Conservation (phyloP, 352 stramenopile species). For the Elongisporangium senticosum region DNA sequence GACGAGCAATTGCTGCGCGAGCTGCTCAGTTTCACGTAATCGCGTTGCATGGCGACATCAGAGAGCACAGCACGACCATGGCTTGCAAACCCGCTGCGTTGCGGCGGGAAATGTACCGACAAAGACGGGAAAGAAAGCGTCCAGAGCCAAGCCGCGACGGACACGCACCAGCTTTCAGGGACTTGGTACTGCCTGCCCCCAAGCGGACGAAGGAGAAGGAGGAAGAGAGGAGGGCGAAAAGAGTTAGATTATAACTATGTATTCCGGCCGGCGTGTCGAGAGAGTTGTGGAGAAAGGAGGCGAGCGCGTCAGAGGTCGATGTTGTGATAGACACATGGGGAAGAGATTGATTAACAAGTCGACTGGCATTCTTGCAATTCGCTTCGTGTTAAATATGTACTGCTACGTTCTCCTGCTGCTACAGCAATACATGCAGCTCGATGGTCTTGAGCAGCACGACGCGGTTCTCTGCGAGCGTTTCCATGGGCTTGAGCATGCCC, state of each 20-base stretch:
- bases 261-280: background rate
- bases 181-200: background rate
- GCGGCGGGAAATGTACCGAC: background rate
- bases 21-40: conserved; percentile 80
- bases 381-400: background rate
- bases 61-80: background rate
- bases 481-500: background rate
- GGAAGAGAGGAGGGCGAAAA: background rate
- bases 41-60: background rate
- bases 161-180: background rate
- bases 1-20: conserved; percentile 89
- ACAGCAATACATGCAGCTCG: background rate
- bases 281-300: background rate
- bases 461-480: background rate
- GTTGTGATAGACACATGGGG: background rate
- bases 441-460: background rate
- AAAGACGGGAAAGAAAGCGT: background rate
- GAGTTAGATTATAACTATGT: background rate
- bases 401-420: background rate
- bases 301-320: background rate
- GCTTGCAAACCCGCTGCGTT: background rate
- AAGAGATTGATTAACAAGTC: background rate
- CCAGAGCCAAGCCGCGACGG: background rate
- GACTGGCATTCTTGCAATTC: background rate
- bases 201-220: background rate